Conservation (phyloP, 208 protist species). For the Tetramitus jugosus region DNA sequence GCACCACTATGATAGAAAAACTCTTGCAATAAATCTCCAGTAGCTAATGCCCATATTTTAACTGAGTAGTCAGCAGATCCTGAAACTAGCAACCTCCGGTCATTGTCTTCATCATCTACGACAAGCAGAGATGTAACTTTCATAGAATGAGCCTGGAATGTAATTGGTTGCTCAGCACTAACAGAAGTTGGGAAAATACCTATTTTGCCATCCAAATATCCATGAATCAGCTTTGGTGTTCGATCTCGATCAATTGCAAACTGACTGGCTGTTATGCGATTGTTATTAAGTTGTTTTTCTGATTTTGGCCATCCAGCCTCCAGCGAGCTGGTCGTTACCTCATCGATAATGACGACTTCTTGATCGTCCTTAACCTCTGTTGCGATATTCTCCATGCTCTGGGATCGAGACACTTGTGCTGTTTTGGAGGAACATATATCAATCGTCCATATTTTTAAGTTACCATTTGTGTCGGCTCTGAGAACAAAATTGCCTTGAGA, state of each 20-base stretch:
- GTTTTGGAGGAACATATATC: no score
- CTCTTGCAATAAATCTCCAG: not conserved
- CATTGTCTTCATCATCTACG: not conserved
- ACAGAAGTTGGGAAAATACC: not conserved
- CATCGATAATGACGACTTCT: not conserved
- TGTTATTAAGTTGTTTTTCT: not conserved
- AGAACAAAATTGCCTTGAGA: not conserved
- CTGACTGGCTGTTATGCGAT: not conserved
- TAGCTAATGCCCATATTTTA: not conserved
- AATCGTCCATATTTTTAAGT: not conserved
- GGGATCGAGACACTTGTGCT: no score
- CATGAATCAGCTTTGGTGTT: not conserved
- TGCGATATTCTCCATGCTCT: no score
- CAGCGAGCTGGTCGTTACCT: not conserved
- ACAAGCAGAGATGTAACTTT: conserved; percentile 5
- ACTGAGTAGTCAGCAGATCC: not conserved
- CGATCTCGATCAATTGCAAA: not conserved
- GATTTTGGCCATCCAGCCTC: not conserved
- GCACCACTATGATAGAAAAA: not conserved
- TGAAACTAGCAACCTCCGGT: not conserved
- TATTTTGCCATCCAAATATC: not conserved
- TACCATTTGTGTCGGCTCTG: not conserved
- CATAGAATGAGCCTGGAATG: not conserved
- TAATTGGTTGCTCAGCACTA: not conserved
- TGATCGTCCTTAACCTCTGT: not conserved